These are phyloP conservation scores for Lactuca sativa DNA, from an alignment of 129 eudicot species.

Conservation along the genomic window DNA sequence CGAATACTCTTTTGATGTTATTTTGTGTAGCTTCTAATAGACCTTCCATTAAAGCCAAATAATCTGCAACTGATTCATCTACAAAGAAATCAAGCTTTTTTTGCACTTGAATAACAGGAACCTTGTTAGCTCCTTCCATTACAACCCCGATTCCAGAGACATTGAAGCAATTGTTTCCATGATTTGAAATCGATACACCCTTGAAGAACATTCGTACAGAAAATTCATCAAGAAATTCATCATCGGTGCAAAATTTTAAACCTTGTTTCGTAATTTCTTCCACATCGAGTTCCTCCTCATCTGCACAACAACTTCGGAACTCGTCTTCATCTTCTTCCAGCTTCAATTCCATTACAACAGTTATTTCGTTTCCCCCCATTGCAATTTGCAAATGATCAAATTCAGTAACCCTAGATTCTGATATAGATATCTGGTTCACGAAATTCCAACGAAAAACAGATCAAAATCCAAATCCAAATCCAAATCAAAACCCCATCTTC, in stretches of 20 bases:
- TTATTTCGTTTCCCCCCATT: slow-evolving; percentile 28
- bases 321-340: slow-evolving; percentile 87
- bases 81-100: slow-evolving; percentile 90
- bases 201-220: slow-evolving; percentile 75
- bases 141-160: slow-evolving; percentile 89
- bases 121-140: slow-evolving; percentile 49
- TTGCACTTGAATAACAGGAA: slow-evolving; percentile 66
- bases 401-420: slow-evolving; percentile 23
- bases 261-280: slow-evolving; percentile 44
- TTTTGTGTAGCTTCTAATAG: slow-evolving; percentile 53
- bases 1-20: slow-evolving; percentile 53
- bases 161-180: slow-evolving; percentile 49
- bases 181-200: slow-evolving; percentile 64
- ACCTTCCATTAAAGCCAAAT: slow-evolving; percentile 91
- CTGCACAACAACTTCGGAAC: slow-evolving; percentile 86
- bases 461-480: slow-evolving; percentile 15
- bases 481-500: background rate
- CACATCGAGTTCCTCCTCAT: slow-evolving; percentile 55
- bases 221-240: slow-evolving; percentile 44
- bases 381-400: slow-evolving; percentile 18
- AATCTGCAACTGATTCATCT: slow-evolving; percentile 71
- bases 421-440: background rate
- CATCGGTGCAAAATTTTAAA: slow-evolving; percentile 10
- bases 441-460: background rate
- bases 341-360: slow-evolving; percentile 27